Evolutionary conservation across 2,329 filamentous ascomycete species (phyloP).

Genomic region (Colletotrichum melonis): DNA sequence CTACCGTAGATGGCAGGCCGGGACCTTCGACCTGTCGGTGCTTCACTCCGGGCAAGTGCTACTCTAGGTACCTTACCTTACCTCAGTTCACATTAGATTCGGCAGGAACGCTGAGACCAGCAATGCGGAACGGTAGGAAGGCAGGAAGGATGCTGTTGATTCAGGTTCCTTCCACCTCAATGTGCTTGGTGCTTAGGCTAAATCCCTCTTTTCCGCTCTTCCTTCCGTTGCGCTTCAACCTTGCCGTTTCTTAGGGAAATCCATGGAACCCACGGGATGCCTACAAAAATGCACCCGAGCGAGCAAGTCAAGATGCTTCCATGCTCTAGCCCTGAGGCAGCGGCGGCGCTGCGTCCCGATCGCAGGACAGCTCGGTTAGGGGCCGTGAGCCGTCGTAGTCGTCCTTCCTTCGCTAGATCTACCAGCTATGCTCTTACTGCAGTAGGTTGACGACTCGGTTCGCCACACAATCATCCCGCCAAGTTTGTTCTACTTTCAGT

Average conservation of each 20-base stretch:
- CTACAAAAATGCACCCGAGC: not conserved
- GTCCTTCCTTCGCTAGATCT: too few relatives aligned
- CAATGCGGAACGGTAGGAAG: not conserved
- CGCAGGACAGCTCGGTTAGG: slow-evolving; percentile 6
- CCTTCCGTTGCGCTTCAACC: not conserved
- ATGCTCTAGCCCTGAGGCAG: slow-evolving; percentile 1
- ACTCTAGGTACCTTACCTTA: too few relatives aligned
- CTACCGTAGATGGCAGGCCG: too few relatives aligned
- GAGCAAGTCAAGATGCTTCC: not conserved
- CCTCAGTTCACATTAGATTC: not conserved
- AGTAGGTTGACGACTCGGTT: not conserved
- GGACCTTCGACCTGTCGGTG: not conserved
- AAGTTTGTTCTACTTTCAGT: not conserved
- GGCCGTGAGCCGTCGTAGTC: not conserved
- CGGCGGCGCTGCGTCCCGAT: slow-evolving; percentile 22
- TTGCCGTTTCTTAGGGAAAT: not conserved
- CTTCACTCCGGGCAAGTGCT: not conserved
- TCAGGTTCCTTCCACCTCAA: too few relatives aligned
- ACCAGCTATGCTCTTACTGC: too few relatives aligned
- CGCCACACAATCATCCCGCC: not conserved
- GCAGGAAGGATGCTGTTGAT: not conserved
- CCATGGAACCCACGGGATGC: not conserved
- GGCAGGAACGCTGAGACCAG: not conserved
- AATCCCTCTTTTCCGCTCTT: not conserved
- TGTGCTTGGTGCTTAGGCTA: not conserved